Conservation (phyloP, 352 stramenopile genomes). For the Phytopythium delawarense region DNA sequence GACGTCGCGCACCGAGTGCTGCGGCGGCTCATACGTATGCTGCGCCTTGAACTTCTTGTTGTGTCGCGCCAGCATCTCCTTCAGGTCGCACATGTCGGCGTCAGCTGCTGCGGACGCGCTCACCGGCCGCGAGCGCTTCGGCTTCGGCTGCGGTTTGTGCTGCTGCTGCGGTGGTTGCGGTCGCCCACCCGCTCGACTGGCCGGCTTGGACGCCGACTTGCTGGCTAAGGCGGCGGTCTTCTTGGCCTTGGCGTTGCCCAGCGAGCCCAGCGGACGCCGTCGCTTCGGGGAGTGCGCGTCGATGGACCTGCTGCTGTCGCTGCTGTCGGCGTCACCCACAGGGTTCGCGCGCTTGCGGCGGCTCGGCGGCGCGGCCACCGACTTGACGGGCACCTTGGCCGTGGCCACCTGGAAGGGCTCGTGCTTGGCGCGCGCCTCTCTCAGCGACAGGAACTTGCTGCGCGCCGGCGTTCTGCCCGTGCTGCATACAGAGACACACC, state of each 20-base stretch:
- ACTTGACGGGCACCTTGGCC: conserved; percentile 3
- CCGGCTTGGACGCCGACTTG: background rate
- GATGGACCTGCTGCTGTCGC: background rate
- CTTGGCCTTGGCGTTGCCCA: background rate
- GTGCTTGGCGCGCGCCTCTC: conserved; percentile 15
- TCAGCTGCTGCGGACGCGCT: background rate
- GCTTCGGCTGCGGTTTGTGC: background rate
- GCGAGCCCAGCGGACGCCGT: background rate
- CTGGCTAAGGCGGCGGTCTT: background rate
- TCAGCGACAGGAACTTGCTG: conserved; percentile 15
- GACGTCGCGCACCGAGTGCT: conserved; percentile 75
- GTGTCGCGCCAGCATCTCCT: conserved; percentile 56
- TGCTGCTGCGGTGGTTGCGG: background rate
- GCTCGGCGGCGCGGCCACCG: background rate
- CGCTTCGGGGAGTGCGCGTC: background rate
- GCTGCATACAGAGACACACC: background rate
- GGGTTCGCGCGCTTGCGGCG: conserved; percentile 6
- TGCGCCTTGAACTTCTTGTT: conserved; percentile 77
- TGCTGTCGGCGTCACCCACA: background rate
- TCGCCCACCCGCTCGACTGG: background rate
- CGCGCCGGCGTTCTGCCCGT: background rate
- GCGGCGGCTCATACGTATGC: conserved; percentile 74
- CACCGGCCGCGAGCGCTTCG: background rate
- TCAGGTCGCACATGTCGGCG: conserved; percentile 32
- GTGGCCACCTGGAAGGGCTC: conserved; percentile 19